Conservation (phyloP, 1,284 basidiomycete genomes). For the Vanrija sp. region DNA sequence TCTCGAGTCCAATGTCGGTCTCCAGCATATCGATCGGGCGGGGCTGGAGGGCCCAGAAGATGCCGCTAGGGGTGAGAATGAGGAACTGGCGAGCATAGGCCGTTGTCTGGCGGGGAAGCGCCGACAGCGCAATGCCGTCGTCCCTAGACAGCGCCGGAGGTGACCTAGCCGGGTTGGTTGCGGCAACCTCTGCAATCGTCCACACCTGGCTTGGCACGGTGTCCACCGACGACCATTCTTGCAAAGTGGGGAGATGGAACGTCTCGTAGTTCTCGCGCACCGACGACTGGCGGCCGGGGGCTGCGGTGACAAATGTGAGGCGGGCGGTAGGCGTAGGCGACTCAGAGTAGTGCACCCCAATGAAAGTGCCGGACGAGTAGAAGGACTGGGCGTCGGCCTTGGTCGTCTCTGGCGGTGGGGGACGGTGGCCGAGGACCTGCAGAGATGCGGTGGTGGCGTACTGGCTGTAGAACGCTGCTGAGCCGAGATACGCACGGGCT, state of each 20-base stretch:
- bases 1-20: constrained; percentile 34
- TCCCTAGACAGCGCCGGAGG: constrained; percentile 10
- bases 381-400: constrained; percentile 24
- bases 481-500: constrained; percentile 17
- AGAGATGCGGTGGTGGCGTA: constrained; percentile 3
- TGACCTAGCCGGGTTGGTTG: constrained; percentile 26
- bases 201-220: constrained; percentile 75
- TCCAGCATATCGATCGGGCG: constrained; percentile 42
- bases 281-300: constrained; percentile 33
- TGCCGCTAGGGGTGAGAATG: constrained; percentile 36
- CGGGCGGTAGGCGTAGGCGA: constrained; percentile 21
- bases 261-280: constrained; percentile 37
- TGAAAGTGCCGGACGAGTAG: constrained; percentile 41
- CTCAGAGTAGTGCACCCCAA: constrained; percentile 30
- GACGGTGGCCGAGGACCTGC: constrained; percentile 13
- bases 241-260: constrained; percentile 24
- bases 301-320: constrained; percentile 30
- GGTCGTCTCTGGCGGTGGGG: constrained; percentile 30
- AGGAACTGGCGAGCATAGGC: constrained; percentile 33
- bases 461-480: neutral
- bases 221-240: constrained; percentile 47
- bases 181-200: constrained; percentile 59
- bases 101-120: constrained; percentile 32
- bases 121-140: constrained; percentile 29
- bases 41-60: constrained; percentile 31